These are phyloP conservation scores for Ustilago crameri DNA, from an alignment of 1,284 basidiomycete species.

Conservation along the genomic window DNA sequence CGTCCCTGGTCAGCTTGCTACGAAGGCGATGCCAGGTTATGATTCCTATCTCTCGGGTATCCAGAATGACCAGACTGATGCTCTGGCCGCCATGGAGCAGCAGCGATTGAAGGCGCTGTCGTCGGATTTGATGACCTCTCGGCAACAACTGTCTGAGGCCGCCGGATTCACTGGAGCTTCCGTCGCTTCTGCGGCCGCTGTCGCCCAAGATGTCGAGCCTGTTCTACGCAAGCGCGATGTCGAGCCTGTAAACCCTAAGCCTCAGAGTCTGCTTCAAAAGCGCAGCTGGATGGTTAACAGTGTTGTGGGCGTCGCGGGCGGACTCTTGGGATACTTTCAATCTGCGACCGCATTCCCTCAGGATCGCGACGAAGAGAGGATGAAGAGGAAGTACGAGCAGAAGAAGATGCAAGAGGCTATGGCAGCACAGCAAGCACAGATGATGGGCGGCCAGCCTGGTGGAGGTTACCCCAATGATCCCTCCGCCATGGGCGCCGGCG, in stretches of 20 bases:
- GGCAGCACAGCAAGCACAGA: constrained; percentile 8
- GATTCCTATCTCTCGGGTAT: constrained; percentile 11
- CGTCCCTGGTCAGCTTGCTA: constrained; percentile 33
- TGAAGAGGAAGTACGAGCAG: constrained; percentile 13
- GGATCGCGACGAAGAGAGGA: constrained; percentile 33
- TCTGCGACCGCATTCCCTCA: constrained; percentile 23
- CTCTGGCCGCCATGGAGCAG: constrained; percentile 3
- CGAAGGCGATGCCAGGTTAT: constrained; percentile 41
- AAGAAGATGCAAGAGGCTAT: constrained; percentile 18
- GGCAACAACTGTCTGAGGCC: neutral
- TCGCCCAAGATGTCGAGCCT: constrained; percentile 5
- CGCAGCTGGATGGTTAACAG: neutral
- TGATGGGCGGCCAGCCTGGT: neutral
- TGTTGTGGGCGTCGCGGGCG: constrained; percentile 1
- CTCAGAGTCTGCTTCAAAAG: constrained; percentile 7
- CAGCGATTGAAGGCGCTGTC: constrained; percentile 1
- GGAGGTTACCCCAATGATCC: neutral
- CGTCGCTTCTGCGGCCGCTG: neutral
- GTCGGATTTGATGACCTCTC: neutral
- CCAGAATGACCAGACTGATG: constrained; percentile 9
- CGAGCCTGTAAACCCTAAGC: neutral
- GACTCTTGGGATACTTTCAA: constrained; percentile 21
- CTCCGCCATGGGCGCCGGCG: neutral
- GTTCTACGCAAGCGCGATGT: constrained; percentile 20
- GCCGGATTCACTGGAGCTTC: neutral